Evolutionary conservation across 2,329 filamentous ascomycete genomes (phyloP).

Genomic region (Nothophaeocryptopus gaeumannii): DNA sequence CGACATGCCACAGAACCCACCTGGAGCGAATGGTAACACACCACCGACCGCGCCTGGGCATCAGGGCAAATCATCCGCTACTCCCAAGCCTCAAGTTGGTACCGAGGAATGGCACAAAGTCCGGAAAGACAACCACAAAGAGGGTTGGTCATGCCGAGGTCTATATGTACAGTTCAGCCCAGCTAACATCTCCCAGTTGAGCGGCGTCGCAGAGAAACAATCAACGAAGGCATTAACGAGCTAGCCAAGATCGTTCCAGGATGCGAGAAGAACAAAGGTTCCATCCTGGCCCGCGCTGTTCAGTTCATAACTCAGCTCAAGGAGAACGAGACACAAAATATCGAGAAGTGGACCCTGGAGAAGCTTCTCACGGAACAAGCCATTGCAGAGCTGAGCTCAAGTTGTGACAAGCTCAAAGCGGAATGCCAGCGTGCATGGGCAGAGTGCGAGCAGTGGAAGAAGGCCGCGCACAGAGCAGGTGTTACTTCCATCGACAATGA

Average conservation of each 20-base stretch:
- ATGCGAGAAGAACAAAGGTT: constrained; percentile 98
- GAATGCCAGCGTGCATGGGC: constrained; percentile 76
- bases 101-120: constrained; percentile 98
- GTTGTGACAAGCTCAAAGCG: constrained; percentile 80
- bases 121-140: constrained; percentile 97
- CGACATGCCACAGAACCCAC: constrained; percentile 9
- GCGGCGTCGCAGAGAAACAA: constrained; percentile 91
- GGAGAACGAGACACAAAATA: constrained; percentile 89
- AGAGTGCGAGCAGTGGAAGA: constrained; percentile 77
- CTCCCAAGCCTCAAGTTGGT: constrained; percentile 78
- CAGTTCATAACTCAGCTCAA: constrained; percentile 93
- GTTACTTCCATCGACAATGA: constrained; percentile 24
- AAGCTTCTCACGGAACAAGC: constrained; percentile 88
- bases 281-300: constrained; percentile 88
- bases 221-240: constrained; percentile 98
- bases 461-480: constrained; percentile 40
- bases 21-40: constrained; percentile 38
- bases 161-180: background rate
- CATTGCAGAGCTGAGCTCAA: constrained; percentile 80
- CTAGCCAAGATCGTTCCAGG: constrained; percentile 95
- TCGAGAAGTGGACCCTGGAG: constrained; percentile 89
- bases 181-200: constrained; percentile 64
- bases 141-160: constrained; percentile 60
- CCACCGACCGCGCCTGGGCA: constrained; percentile 36
- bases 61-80: constrained; percentile 32